Evolutionary conservation across 1,284 basidiomycete species (phyloP).

Genomic region (Cryptococcus neoformans): DNA sequence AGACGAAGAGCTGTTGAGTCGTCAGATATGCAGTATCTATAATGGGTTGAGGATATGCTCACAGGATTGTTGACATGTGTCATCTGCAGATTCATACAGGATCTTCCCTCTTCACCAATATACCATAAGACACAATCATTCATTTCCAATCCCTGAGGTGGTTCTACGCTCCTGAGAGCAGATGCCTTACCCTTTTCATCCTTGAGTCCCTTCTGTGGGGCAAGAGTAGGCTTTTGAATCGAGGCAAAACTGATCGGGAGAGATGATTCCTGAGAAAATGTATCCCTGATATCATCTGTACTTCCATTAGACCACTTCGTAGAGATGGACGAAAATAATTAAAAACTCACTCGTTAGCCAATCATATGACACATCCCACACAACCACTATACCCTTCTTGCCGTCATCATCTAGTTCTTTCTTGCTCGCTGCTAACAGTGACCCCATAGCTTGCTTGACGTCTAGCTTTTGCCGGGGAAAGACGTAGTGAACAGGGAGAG

Average conservation of each 20-base stretch:
- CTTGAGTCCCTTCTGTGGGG: not conserved
- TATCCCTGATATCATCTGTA: slow-evolving; percentile 25
- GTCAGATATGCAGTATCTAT: not conserved
- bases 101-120: slow-evolving; percentile 77
- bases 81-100: slow-evolving; percentile 81
- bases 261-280: slow-evolving; percentile 13
- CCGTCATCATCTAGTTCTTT: slow-evolving; percentile 21
- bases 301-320: not conserved
- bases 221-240: slow-evolving; percentile 24
- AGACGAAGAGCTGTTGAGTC: slow-evolving; percentile 44
- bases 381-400: slow-evolving; percentile 56
- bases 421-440: slow-evolving; percentile 22
- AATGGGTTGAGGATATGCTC: slow-evolving; percentile 12
- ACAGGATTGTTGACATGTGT: slow-evolving; percentile 60
- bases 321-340: not conserved
- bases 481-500: slow-evolving; percentile 50
- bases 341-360: slow-evolving; percentile 59
- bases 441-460: slow-evolving; percentile 22
- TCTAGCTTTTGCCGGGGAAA: slow-evolving; percentile 44
- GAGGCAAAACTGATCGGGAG: slow-evolving; percentile 32
- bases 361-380: slow-evolving; percentile 79
- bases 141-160: slow-evolving; percentile 38
- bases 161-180: slow-evolving; percentile 36
- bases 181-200: slow-evolving; percentile 27
- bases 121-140: slow-evolving; percentile 62